Percentiles rank a stretch among this genome's conserved stretches.
phyloP scores from a whole-genome alignment of 768 basidiomycete genomes.

The Lentinula detonsa region DNA sequence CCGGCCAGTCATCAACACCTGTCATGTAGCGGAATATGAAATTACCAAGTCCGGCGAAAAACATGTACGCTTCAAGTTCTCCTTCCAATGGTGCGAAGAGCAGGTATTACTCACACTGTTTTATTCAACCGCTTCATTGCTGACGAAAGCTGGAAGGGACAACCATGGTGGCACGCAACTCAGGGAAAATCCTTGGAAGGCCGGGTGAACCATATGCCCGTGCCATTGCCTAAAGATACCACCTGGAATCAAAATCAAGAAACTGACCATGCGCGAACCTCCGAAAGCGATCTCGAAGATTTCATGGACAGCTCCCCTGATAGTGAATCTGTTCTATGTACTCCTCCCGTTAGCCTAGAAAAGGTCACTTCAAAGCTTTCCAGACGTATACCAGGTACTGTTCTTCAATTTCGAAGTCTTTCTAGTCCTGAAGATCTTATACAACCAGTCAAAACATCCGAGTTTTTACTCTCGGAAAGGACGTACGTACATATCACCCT shows the following conservation, averaged over 20 bases:
- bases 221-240: not conserved
- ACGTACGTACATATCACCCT: not conserved
- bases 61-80: slow-evolving; percentile 67
- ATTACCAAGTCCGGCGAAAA: slow-evolving; percentile 8
- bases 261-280: not conserved
- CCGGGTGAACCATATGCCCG: not conserved
- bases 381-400: not conserved
- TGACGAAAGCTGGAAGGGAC: slow-evolving; percentile 22
- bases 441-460: not conserved
- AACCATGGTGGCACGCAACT: slow-evolving; percentile 38
- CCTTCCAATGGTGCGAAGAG: slow-evolving; percentile 76
- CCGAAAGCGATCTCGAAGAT: not conserved
- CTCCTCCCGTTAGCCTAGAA: not conserved
- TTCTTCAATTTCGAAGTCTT: not conserved
- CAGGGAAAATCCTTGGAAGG: not conserved
- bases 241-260: not conserved
- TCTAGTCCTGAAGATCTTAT: not conserved
- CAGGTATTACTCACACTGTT: slow-evolving; percentile 34
- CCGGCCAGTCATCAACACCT: not conserved
- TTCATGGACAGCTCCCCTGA: not conserved
- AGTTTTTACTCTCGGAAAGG: slow-evolving; percentile 1
- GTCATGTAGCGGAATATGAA: slow-evolving; percentile 55
- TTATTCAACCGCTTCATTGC: too few species aligned
- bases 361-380: not conserved
- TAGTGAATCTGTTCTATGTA: not conserved